phyloP scores from a whole-genome alignment of 352 stramenopile species.

The Pelagophyceae sp. region DNA sequence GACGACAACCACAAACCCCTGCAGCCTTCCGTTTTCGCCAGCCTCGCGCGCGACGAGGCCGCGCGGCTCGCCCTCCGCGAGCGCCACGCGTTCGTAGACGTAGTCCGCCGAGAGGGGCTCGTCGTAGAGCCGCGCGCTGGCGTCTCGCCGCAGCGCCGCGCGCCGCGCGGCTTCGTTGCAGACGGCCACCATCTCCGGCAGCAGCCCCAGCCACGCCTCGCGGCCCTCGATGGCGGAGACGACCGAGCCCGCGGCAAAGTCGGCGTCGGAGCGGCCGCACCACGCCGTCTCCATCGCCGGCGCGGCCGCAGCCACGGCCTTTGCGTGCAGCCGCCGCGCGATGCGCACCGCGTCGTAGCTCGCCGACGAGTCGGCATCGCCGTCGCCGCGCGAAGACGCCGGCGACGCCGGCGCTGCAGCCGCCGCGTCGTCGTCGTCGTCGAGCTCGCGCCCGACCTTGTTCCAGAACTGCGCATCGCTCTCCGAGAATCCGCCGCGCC shows the following conservation, averaged over 20 bases:
- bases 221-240: conserved; percentile 6
- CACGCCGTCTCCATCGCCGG: not conserved
- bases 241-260: not conserved
- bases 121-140: conserved; percentile 9
- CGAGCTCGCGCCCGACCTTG: not conserved
- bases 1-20: conserved; percentile 33
- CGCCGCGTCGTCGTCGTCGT: not conserved
- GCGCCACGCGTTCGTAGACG: conserved; percentile 26
- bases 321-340: not conserved
- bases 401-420: too few species aligned
- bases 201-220: conserved; percentile 24
- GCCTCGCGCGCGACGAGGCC: conserved; percentile 29
- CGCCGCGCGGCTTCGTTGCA: conserved; percentile 31
- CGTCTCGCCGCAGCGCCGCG: conserved; percentile 14
- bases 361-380: not conserved
- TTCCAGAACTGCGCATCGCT: not conserved
- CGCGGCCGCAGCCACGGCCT: not conserved
- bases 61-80: conserved; percentile 32
- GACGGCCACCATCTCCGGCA: conserved; percentile 31
- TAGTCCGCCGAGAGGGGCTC: conserved; percentile 33
- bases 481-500: not conserved
- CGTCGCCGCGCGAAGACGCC: not conserved
- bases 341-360: not conserved
- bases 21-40: conserved; percentile 23
- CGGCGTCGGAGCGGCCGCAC: not conserved